A percentile compares a stretch with the other conserved stretches of the same genome.
Evolutionary conservation across 2,329 filamentous ascomycete genomes (phyloP).

Genomic region (Nannizziopsis arthrosporioides): DNA sequence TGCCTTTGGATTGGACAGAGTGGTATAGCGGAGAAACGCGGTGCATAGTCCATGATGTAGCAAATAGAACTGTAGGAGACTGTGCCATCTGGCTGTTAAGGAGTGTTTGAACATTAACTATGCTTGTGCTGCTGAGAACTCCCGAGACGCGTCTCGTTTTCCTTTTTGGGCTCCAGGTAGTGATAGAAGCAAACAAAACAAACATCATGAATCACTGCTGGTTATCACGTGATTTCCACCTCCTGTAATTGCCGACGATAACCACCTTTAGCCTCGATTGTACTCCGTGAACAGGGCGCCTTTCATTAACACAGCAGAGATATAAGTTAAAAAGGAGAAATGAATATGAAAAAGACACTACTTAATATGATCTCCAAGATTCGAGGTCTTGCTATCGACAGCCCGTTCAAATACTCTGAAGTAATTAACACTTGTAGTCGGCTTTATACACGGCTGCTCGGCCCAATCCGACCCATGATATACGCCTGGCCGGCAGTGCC

Average conservation of each 20-base stretch:
- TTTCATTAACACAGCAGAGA: too few relatives aligned
- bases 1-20: conserved; percentile 25
- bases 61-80: conserved; percentile 29
- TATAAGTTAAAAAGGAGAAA: too few relatives aligned
- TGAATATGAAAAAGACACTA: too few relatives aligned
- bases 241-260: neutral
- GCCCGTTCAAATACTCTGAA: too few relatives aligned
- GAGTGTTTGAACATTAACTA: too few relatives aligned
- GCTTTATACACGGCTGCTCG: conserved; percentile 3
- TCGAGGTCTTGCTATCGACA: neutral
- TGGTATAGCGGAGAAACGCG: conserved; percentile 45
- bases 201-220: neutral
- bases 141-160: too few relatives aligned
- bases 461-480: conserved; percentile 11
- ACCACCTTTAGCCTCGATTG: too few relatives aligned
- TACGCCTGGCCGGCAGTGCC: conserved; percentile 6
- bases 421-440: too few relatives aligned
- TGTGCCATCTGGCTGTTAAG: conserved; percentile 9
- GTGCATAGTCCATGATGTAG: conserved; percentile 44
- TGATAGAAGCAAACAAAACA: neutral
- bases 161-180: neutral
- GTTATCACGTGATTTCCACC: neutral
- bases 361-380: too few relatives aligned
- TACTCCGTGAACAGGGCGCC: too few relatives aligned
- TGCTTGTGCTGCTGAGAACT: too few relatives aligned